Evolutionary conservation across 768 basidiomycete genomes (phyloP).

Genomic region (Boletus fagicola): DNA sequence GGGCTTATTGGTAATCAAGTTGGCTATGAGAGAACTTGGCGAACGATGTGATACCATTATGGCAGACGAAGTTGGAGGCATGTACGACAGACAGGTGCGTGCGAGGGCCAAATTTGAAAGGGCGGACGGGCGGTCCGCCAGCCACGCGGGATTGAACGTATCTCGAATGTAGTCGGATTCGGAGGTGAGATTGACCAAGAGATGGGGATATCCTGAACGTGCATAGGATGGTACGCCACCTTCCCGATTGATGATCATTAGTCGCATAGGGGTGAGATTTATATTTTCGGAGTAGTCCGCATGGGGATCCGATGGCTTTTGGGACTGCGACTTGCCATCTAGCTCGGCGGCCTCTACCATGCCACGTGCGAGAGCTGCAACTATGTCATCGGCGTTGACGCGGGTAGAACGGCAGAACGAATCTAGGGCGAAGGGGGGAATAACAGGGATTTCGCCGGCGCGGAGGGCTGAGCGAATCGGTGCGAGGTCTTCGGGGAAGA

Average conservation of each 20-base stretch:
- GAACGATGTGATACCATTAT: constrained; percentile 98
- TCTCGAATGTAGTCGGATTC: constrained; percentile 83
- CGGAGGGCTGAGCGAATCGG: constrained; percentile 85
- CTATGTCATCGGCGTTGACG: constrained; percentile 82
- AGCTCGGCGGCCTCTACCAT: constrained; percentile 61
- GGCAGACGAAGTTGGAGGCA: constrained; percentile 92
- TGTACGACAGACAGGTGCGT: constrained; percentile 81
- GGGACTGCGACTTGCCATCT: constrained; percentile 42
- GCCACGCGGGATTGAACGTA: constrained; percentile 82
- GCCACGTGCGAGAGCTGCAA: constrained; percentile 82
- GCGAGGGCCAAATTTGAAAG: constrained; percentile 84
- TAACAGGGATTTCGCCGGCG: constrained; percentile 94
- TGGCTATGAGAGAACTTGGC: constrained; percentile 91
- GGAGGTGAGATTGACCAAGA: constrained; percentile 89
- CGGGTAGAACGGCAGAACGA: constrained; percentile 85
- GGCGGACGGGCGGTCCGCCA: constrained; percentile 74
- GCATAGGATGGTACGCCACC: constrained; percentile 98
- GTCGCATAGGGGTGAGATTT: constrained; percentile 89
- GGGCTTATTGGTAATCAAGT: constrained; percentile 97
- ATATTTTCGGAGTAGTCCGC: constrained; percentile 49
- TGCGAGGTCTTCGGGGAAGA: constrained; percentile 74
- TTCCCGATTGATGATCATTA: constrained; percentile 97
- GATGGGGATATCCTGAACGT: constrained; percentile 89
- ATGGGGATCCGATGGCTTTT: constrained; percentile 32
- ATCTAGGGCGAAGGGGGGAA: constrained; percentile 90